phyloP scores from a whole-genome alignment of 805 yeast species.

The Wickerhamiella kurtzmanii region DNA sequence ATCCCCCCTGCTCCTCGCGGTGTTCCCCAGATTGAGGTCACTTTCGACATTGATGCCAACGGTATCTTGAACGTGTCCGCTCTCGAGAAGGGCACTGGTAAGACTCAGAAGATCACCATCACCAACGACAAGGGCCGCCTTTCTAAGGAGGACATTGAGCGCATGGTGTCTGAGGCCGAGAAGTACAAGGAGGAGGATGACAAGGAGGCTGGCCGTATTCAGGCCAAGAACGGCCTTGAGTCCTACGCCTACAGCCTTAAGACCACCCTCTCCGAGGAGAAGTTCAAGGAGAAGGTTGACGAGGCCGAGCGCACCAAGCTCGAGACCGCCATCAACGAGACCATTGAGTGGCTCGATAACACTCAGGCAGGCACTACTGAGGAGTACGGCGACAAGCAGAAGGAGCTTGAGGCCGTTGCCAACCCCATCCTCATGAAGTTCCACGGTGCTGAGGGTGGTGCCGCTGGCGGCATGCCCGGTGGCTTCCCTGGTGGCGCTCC shows the following conservation, averaged over 20 bases:
- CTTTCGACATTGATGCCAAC: constrained; percentile 93
- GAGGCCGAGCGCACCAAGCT: constrained; percentile 22
- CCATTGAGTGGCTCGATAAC: constrained; percentile 65
- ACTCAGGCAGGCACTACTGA: constrained; percentile 88
- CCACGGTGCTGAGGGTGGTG: constrained; percentile 75
- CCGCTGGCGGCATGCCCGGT: constrained; percentile 60
- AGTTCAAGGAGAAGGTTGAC: constrained; percentile 54
- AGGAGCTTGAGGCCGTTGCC: constrained; percentile 88
- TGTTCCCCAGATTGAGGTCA: constrained; percentile 95
- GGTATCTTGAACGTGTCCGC: constrained; percentile 96
- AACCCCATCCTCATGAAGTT: constrained; percentile 96
- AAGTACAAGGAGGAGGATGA: constrained; percentile 95
- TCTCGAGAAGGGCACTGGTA: constrained; percentile 96
- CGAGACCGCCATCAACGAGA: constrained; percentile 22
- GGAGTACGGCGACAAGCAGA: constrained; percentile 84
- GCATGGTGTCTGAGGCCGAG: constrained; percentile 96
- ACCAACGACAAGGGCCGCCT: constrained; percentile 98
- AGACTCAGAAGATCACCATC: constrained; percentile 90
- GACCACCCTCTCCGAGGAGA: constrained; percentile 62
- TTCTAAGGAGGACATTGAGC: constrained; percentile 93
- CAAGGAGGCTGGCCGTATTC: constrained; percentile 83
- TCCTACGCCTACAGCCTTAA: constrained; percentile 89
- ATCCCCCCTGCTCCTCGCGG: constrained; percentile 99
- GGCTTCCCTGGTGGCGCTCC: constrained; percentile 48
- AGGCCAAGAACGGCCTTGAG: constrained; percentile 89